phyloP scores from a whole-genome alignment of 73 alveolate genomes.

The Paramecium sexaurelia region DNA sequence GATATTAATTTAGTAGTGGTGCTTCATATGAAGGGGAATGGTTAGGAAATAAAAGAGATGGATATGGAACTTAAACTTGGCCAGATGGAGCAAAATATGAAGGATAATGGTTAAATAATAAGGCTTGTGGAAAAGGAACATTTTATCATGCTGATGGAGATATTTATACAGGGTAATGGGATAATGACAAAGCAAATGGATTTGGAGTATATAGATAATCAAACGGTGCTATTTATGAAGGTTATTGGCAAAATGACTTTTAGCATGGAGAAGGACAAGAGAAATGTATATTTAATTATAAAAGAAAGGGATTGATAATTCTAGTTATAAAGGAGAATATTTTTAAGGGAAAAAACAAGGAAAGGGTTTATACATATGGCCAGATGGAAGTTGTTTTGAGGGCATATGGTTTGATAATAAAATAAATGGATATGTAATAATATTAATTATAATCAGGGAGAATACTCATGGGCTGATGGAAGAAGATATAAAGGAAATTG shows the following conservation, averaged over 20 bases:
- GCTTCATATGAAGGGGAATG: constrained; percentile 56
- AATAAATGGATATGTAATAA: constrained; percentile 71
- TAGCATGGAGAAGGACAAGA: constrained; percentile 81
- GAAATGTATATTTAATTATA: constrained; percentile 10
- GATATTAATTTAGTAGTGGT: constrained; percentile 50
- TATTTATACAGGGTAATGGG: constrained; percentile 81
- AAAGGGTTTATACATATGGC: constrained; percentile 70
- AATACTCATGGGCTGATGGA: constrained; percentile 79
- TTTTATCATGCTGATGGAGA: constrained; percentile 81
- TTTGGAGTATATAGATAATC: constrained; percentile 81
- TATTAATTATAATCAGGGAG: constrained; percentile 38
- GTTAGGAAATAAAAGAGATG: constrained; percentile 65
- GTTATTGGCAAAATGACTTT: constrained; percentile 77
- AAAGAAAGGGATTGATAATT: constrained; percentile 78
- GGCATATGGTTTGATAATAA: constrained; percentile 80
- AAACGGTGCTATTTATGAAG: constrained; percentile 86
- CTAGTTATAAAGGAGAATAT: constrained; percentile 79
- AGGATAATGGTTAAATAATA: constrained; percentile 73
- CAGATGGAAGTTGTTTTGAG: constrained; percentile 72
- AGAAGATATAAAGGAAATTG: constrained; percentile 82
- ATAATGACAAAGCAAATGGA: constrained; percentile 85
- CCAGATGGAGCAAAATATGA: constrained; percentile 70
- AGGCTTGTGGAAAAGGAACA: constrained; percentile 88
- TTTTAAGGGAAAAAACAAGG: constrained; percentile 77
- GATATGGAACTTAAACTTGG: constrained; percentile 45